Evolutionary conservation across 768 basidiomycete genomes (phyloP), one percentile per base, ranked within the genome.

Genomic region (Mycena alexandri): DNA sequence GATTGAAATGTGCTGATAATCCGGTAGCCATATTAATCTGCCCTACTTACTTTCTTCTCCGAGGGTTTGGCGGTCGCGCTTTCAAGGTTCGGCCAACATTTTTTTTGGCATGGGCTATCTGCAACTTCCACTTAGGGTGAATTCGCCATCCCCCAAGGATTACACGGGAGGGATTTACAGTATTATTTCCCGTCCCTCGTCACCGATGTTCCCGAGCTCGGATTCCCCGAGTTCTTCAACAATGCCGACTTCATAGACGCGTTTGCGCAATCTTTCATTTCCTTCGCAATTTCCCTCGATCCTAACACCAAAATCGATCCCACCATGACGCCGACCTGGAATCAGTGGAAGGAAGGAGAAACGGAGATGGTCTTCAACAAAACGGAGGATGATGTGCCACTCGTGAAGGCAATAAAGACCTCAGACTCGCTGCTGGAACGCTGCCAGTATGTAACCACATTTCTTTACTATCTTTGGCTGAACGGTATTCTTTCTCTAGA

Each of bases 291-390:
- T 36, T 58, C 55, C 34, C 57, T 38, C 19, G 43, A 65, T 46
- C 64, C 64, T 3, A 65, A 65, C 41, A 36, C 51, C 24, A 43
- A 58, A 19, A 47, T 65, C 34, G 29, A 17, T 48, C 47, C 33
- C 12, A 65, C 64, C 0, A 65, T 65, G 44, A 65, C 64, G 36
- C 64, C 64, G 22, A 19, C 25, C 56, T 65, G 55, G 56, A 10
- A 25, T 13, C 22, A 44, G 29, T 65, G 46, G 33, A 24, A 6
- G 16, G 19, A 29, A 2, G 56, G 36, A 10, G n/a, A 36, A 5
- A 52, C 47, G 24, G 64, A 65, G 64, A 65, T 65, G 64, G 25
- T 58, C 29, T 65, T 65, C 48, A 65, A 65, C 21, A 13, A 33
- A 55, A 65, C 64, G 22, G 46, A 33, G 9, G 54, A 9, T 34